Conservation (phyloP, 2,329 filamentous ascomycete genomes). For the Cladophialophora carrionii region DNA sequence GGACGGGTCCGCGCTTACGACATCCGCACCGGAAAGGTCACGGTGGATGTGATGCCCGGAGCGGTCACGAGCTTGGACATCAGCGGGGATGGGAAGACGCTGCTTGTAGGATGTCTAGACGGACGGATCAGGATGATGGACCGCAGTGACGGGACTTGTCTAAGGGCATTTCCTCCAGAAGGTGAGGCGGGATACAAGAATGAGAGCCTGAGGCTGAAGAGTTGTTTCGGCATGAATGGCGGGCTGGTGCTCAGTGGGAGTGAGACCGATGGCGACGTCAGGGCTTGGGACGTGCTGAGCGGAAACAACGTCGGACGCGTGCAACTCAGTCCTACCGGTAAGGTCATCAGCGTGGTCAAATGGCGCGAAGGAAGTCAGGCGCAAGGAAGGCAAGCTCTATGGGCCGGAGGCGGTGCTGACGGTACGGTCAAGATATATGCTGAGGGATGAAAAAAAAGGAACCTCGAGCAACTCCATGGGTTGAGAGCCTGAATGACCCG, state of each 20-base stretch:
- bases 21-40: conserved; percentile 71
- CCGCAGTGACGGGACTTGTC: conserved; percentile 69
- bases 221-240: conserved; percentile 74
- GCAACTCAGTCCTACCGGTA: conserved; percentile 30
- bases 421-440: conserved; percentile 37
- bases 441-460: conserved; percentile 7
- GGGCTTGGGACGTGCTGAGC: conserved; percentile 82
- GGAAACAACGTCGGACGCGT: conserved; percentile 55
- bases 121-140: conserved; percentile 80
- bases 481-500: background rate
- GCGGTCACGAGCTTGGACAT: conserved; percentile 75
- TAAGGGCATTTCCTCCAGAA: conserved; percentile 66
- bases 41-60: conserved; percentile 68
- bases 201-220: conserved; percentile 72
- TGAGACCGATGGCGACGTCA: conserved; percentile 70
- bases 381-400: conserved; percentile 31
- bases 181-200: conserved; percentile 59
- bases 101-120: conserved; percentile 77
- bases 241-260: conserved; percentile 79
- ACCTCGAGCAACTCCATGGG: background rate
- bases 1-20: conserved; percentile 82
- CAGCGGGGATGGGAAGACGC: conserved; percentile 71
- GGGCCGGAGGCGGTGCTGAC: conserved; percentile 37
- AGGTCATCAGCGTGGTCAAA: conserved; percentile 37
- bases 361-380: conserved; percentile 36